Evolutionary conservation across 768 basidiomycete species (phyloP).

Genomic region (Candolleomyces efflorescens): DNA sequence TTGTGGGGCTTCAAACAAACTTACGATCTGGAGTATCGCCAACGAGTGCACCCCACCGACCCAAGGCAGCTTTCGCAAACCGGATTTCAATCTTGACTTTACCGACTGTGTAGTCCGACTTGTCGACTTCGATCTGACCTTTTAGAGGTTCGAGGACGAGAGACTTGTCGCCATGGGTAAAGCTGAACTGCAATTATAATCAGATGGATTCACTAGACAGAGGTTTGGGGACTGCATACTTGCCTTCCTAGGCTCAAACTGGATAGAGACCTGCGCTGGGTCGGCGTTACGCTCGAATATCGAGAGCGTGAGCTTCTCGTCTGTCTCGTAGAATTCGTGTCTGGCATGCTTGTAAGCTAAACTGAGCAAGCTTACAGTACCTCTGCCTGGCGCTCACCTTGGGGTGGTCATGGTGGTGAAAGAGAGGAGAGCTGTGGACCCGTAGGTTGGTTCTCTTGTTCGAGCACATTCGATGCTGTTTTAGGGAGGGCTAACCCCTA

Average conservation of each 20-base stretch:
- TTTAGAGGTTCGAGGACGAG: slow-evolving; percentile 76
- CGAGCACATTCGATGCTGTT: slow-evolving; percentile 32
- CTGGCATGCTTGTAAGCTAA: slow-evolving; percentile 28
- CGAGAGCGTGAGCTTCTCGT: slow-evolving; percentile 67
- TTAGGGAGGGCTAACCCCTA: slow-evolving; percentile 7
- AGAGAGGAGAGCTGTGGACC: background rate
- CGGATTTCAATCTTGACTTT: slow-evolving; percentile 88
- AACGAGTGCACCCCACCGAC: slow-evolving; percentile 72
- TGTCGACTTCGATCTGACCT: slow-evolving; percentile 68
- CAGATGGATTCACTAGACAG: slow-evolving; percentile 3
- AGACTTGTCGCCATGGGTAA: slow-evolving; percentile 65
- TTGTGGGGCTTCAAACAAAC: slow-evolving; percentile 20
- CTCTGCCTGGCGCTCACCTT: slow-evolving; percentile 20
- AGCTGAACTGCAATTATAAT: slow-evolving; percentile 40
- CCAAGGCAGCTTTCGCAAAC: slow-evolving; percentile 60
- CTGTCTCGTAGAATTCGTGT: slow-evolving; percentile 87
- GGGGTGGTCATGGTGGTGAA: slow-evolving; percentile 22
- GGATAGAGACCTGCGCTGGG: slow-evolving; percentile 54
- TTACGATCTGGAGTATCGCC: slow-evolving; percentile 75
- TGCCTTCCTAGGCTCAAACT: slow-evolving; percentile 65
- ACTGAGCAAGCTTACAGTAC: background rate
- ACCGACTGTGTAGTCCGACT: slow-evolving; percentile 63
- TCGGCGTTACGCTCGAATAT: slow-evolving; percentile 79
- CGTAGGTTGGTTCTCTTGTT: slow-evolving; percentile 13
- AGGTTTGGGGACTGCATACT: slow-evolving; percentile 4